Evolutionary conservation across 2,329 filamentous ascomycete genomes (phyloP).

Genomic region (Cercospora citrullina): DNA sequence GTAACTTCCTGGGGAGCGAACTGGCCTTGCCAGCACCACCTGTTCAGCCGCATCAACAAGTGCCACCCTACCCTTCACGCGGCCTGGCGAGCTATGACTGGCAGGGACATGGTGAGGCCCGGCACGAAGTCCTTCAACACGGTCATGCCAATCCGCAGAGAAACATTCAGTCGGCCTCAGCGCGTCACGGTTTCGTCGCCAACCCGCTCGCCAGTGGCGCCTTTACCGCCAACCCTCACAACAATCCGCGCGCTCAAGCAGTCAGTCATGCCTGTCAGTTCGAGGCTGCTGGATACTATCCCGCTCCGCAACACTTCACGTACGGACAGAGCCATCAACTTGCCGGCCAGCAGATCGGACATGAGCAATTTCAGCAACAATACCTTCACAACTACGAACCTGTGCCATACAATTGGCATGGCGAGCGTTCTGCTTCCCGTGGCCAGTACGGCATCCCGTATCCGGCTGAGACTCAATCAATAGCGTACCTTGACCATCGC

Average conservation of each 20-base stretch:
- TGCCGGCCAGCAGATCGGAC: background rate
- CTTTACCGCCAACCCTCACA: background rate
- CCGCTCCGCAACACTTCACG: background rate
- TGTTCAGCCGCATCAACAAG: background rate
- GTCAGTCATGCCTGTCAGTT: background rate
- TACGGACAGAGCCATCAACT: background rate
- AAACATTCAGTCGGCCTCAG: background rate
- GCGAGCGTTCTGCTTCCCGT: background rate
- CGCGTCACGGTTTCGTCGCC: background rate
- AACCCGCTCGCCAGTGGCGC: background rate
- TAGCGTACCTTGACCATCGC: background rate
- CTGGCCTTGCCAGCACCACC: background rate
- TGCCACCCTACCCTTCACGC: background rate
- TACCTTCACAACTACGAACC: background rate
- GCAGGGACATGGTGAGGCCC: background rate
- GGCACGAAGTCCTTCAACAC: background rate
- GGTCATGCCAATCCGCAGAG: background rate
- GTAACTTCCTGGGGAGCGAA: background rate
- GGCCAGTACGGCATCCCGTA: background rate
- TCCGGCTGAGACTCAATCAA: background rate
- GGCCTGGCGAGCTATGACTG: background rate
- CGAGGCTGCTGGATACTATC: background rate
- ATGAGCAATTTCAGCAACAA: background rate
- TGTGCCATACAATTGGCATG: background rate
- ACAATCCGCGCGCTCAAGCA: background rate